Conservation (phyloP, 257 asterid species). For the Scutellaria barbata region DNA sequence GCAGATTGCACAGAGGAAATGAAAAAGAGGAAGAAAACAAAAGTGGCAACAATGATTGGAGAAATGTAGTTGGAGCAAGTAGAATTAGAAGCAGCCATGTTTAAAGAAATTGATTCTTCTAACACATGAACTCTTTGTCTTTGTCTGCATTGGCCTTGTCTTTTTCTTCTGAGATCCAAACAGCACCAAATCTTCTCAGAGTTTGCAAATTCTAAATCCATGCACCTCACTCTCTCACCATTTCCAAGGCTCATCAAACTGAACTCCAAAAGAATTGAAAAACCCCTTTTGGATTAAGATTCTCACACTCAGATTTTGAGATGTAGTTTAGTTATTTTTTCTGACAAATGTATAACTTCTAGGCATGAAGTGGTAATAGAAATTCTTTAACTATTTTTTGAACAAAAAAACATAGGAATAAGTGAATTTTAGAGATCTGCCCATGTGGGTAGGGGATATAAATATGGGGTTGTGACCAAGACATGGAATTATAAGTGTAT, state of each 20-base stretch:
- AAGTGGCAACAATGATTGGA: conserved; percentile 66
- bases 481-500: conserved; percentile 45
- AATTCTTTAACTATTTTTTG: not conserved
- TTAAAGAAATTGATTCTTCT: conserved; percentile 44
- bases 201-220: conserved; percentile 46
- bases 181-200: conserved; percentile 35
- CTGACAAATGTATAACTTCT: conserved; percentile 61
- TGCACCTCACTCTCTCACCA: conserved; percentile 47
- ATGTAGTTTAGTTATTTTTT: conserved; percentile 40
- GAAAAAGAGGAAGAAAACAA: conserved; percentile 69
- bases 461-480: conserved; percentile 70
- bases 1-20: conserved; percentile 45
- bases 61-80: conserved; percentile 42
- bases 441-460: conserved; percentile 77
- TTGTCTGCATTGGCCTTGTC: conserved; percentile 57
- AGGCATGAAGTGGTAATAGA: conserved; percentile 43
- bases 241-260: conserved; percentile 41
- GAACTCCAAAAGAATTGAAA: conserved; percentile 2
- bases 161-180: conserved; percentile 50
- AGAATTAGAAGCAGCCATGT: conserved; percentile 47
- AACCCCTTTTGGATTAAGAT: not conserved
- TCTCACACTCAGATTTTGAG: conserved; percentile 35
- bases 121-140: conserved; percentile 35
- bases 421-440: conserved; percentile 46
- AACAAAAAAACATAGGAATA: conserved; percentile 28